Evolutionary conservation across 495 filamentous ascomycete species (phyloP), one percentile per base, ranked within the genome.

Genomic region (Saxispiralis lemnorum): DNA sequence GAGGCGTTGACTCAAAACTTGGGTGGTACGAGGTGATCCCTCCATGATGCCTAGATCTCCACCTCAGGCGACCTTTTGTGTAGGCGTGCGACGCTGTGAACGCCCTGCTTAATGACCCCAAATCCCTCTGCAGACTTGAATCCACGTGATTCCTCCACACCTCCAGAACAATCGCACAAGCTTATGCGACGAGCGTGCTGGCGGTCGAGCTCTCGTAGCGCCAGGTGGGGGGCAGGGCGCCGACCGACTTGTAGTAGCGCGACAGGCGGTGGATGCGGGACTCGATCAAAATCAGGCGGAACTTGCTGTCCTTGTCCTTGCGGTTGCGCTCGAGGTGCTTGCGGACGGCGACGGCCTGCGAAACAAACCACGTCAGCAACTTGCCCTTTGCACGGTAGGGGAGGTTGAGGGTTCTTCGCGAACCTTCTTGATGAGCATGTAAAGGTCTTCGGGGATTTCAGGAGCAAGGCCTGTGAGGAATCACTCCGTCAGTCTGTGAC

Each of bases 281-380:
- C 78, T 99, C 89, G 70, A 99, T 87, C 49, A 99, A 81, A 81
- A 99, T 96, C 46, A 99, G 79, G 61, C 88, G 86, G 82, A 97
- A 95, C 75, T 97, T 97, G 75, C 76, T 79, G 74, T 96, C 89
- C 71, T 84, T 92, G 78, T 96, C 89, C 76, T 99, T 99, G 66
- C 89, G 86, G 77, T 99, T 99, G 68, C 84, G 81, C 75, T 96
- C 87, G 54, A 99, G 83, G 71, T 96, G 92, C 83, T 99, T 99
- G 69, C 92, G 89, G 71, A 99, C 89, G 61, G 88, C 79, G 61
- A 95, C 88, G 57, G 88, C 88, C 84, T 86, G 38, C 28, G 24
- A 9, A 28, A 9, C 37, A 46, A 43, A 19, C 7, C 12, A 31
- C n/a, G 37, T 21, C 18, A 21, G 44, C 33, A 38, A n/a, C n/a